phyloP scores from a whole-genome alignment of 148 eudicot genomes.

The Chenopodium suecicum region DNA sequence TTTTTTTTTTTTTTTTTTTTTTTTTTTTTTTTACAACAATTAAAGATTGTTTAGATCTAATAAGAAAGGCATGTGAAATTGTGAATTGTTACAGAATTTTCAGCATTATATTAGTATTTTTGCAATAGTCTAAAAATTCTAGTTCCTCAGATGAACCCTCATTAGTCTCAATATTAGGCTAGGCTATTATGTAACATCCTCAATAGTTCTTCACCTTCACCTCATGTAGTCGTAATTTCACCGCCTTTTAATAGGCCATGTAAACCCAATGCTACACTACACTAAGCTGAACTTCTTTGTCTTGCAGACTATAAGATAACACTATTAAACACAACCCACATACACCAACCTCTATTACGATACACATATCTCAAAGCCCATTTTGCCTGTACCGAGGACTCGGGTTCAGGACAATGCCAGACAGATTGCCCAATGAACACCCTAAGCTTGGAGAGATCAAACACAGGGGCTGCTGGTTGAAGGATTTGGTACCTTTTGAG shows the following conservation, averaged over 20 bases:
- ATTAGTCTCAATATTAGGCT: too few relatives aligned
- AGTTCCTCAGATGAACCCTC: too few relatives aligned
- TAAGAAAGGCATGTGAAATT: too few relatives aligned
- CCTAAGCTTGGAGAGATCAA: constrained; percentile 18
- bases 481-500: neutral
- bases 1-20: too few relatives aligned
- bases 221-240: constrained; percentile 33
- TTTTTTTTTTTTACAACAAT: too few relatives aligned
- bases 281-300: constrained; percentile 30
- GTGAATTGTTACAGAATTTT: too few relatives aligned
- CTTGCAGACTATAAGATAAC: constrained; percentile 31
- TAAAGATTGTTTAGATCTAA: too few relatives aligned
- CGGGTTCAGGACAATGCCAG: constrained; percentile 22
- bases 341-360: constrained; percentile 22
- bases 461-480: neutral
- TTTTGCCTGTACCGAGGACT: constrained; percentile 21
- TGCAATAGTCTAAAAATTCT: too few relatives aligned
- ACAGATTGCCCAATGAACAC: constrained; percentile 29
- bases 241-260: constrained; percentile 30
- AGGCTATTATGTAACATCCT: too few relatives aligned
- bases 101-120: too few relatives aligned
- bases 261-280: constrained; percentile 29
- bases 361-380: constrained; percentile 25
- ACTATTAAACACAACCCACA: constrained; percentile 32
- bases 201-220: neutral